Conservation (phyloP, 192 early-diverging fungal species). For the Umbelopsis ramanniana region DNA sequence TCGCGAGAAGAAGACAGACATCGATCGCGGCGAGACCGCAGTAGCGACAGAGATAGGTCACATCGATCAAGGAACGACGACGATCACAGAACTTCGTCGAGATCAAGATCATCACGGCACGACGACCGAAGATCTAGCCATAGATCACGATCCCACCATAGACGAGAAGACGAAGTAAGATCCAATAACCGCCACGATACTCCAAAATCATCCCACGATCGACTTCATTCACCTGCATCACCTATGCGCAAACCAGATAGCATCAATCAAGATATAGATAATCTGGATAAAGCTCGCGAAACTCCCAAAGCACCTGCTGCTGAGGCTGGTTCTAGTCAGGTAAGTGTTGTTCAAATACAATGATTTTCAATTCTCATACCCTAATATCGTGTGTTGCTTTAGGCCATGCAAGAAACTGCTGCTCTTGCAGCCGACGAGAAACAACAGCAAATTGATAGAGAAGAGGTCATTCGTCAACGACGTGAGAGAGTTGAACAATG, state of each 20-base stretch:
- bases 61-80: not conserved
- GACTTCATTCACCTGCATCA: conserved; percentile 5
- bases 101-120: not conserved
- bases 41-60: conserved; percentile 12
- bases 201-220: not conserved
- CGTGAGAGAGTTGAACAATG: conserved; percentile 85
- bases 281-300: not conserved
- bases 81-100: not conserved
- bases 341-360: not conserved
- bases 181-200: not conserved
- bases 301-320: not conserved
- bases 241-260: not conserved
- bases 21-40: conserved; percentile 16
- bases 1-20: conserved; percentile 3
- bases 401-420: conserved; percentile 1
- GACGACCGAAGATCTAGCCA: conserved; percentile 15
- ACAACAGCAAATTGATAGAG: conserved; percentile 47
- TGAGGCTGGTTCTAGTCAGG: not conserved
- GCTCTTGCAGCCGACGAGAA: conserved; percentile 24
- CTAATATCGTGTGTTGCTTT: not conserved
- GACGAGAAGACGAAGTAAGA: not conserved
- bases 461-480: conserved; percentile 73
- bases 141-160: conserved; percentile 12
- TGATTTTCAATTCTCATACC: not conserved
- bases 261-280: not conserved